phyloP scores from a whole-genome alignment of 1,284 basidiomycete species.

The Pseudozyma sp. region DNA sequence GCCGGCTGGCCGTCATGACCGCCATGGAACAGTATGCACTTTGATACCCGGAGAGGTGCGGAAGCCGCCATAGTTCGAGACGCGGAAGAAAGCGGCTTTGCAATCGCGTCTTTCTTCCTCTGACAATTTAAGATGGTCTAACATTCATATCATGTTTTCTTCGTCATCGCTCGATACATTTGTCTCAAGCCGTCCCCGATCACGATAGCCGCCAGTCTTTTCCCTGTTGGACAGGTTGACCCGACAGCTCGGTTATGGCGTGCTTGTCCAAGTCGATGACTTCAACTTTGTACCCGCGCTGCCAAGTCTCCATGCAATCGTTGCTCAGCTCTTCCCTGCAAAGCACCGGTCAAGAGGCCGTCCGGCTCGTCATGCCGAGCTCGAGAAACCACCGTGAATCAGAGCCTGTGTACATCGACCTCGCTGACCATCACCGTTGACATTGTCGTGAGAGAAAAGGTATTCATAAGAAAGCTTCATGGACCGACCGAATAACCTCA shows the following conservation, averaged over 20 bases:
- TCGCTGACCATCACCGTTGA: too few species aligned
- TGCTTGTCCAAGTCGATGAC: slow-evolving; percentile 15
- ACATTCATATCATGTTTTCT: neutral
- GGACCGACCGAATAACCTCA: too few species aligned
- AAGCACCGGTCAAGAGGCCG: too few species aligned
- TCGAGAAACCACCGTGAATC: too few species aligned
- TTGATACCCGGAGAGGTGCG: slow-evolving; percentile 15
- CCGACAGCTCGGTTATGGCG: slow-evolving; percentile 21
- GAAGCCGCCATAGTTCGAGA: neutral
- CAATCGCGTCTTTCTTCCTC: neutral
- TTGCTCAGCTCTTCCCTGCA: too few species aligned
- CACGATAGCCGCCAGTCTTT: slow-evolving; percentile 3
- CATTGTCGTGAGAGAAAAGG: too few species aligned
- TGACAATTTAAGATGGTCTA: slow-evolving; percentile 1
- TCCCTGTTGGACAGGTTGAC: slow-evolving; percentile 17
- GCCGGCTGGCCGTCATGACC: neutral
- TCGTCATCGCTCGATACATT: neutral
- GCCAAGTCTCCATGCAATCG: too few species aligned
- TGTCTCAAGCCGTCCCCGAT: neutral
- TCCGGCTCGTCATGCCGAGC: too few species aligned
- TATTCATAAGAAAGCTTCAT: too few species aligned
- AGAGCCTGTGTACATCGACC: too few species aligned
- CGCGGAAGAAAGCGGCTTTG: slow-evolving; percentile 36
- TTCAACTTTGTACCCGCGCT: neutral
- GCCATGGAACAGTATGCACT: neutral